Evolutionary conservation across 176 grass and related monocot genomes (phyloP).

Genomic region (Thalia dealbata): DNA sequence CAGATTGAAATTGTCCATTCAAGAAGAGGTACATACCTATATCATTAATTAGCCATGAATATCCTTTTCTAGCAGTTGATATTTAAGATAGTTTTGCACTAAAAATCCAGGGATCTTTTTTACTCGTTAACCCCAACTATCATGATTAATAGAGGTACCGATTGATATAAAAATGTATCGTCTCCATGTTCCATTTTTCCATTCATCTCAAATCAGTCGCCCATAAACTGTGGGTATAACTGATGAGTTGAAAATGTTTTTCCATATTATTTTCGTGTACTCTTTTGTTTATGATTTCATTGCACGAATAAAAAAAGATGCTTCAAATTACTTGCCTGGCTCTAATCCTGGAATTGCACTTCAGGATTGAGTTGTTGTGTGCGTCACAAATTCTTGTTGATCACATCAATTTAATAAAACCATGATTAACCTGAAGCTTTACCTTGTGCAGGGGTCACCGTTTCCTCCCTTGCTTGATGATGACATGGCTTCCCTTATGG

Average conservation of each 20-base stretch:
- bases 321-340: not conserved
- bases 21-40: slow-evolving; percentile 61
- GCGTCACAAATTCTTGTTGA: not conserved
- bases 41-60: slow-evolving; percentile 3
- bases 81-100: too few relatives aligned
- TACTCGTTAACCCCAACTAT: too few relatives aligned
- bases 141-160: too few relatives aligned
- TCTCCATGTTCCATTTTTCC: too few relatives aligned
- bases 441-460: slow-evolving; percentile 42
- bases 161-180: not conserved
- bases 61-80: not conserved
- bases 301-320: not conserved
- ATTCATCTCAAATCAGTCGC: too few relatives aligned
- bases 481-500: slow-evolving; percentile 56
- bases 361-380: not conserved
- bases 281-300: not conserved
- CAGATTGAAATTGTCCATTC: slow-evolving; percentile 59
- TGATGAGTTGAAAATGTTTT: too few relatives aligned
- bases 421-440: not conserved
- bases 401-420: not conserved
- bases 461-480: slow-evolving; percentile 54
- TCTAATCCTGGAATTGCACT: not conserved
- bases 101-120: too few relatives aligned
- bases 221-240: too few relatives aligned
- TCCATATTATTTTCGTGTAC: too few relatives aligned